phyloP scores from a whole-genome alignment of 1,284 basidiomycete genomes.

The Sutorius eximius region DNA sequence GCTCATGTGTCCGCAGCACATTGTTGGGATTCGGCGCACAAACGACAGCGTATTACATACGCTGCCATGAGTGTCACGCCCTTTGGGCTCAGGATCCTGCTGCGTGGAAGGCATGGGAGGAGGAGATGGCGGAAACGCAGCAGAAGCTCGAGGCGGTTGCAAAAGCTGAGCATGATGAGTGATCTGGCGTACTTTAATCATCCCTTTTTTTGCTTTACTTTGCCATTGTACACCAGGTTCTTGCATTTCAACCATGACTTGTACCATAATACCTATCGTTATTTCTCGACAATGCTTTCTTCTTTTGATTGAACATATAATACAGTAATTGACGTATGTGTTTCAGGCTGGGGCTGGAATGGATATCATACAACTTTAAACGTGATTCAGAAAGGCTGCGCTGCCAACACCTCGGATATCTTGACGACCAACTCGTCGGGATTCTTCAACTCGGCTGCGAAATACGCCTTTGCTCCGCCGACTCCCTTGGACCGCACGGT shows the following conservation, averaged over 20 bases:
- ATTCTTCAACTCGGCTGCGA: constrained; percentile 50
- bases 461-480: constrained; percentile 53
- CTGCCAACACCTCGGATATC: constrained; percentile 48
- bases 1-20: constrained; percentile 30
- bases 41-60: constrained; percentile 46
- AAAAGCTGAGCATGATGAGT: constrained; percentile 3
- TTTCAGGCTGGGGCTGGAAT: not conserved
- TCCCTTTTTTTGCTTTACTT: not conserved
- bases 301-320: not conserved
- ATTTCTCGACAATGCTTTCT: not conserved
- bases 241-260: not conserved
- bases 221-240: not conserved
- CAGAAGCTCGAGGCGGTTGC: constrained; percentile 26
- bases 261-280: not conserved
- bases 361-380: not conserved
- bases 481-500: constrained; percentile 44
- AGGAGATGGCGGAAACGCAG: constrained; percentile 38
- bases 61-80: constrained; percentile 46
- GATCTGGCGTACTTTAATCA: not conserved
- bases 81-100: constrained; percentile 34
- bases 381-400: constrained; percentile 43
- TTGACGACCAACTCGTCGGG: constrained; percentile 50
- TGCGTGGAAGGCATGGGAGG: constrained; percentile 38
- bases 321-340: not conserved
- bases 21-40: constrained; percentile 41